These are phyloP conservation scores for Lenzites betulinus DNA, from an alignment of 768 basidiomycete genomes.

Conservation along the genomic window DNA sequence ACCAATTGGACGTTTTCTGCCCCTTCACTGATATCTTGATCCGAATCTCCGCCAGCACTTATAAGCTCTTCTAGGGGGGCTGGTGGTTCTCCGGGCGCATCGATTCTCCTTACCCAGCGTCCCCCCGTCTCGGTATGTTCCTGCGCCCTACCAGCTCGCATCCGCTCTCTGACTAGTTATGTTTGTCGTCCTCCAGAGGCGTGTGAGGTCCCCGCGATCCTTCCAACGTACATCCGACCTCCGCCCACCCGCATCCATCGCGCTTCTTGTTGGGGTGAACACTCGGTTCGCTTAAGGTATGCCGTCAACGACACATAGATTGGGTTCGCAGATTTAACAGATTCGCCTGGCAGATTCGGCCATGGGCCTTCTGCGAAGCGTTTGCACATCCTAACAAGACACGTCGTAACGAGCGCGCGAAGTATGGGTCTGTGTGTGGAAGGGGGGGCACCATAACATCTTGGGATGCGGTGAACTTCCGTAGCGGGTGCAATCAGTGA, in stretches of 20 bases:
- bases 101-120: conserved; percentile 21
- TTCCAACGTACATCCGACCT: conserved; percentile 54
- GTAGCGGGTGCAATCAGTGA: too few relatives aligned
- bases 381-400: conserved; percentile 68
- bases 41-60: conserved; percentile 25
- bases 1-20: conserved; percentile 5
- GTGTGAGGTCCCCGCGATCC: conserved; percentile 35
- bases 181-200: conserved; percentile 3
- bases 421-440: conserved; percentile 68
- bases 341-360: conserved; percentile 18
- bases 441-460: conserved; percentile 41
- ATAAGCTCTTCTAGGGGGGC: conserved; percentile 12
- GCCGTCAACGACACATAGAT: conserved; percentile 18
- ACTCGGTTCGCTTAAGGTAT: conserved; percentile 57
- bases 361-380: conserved; percentile 49
- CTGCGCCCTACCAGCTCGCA: conserved; percentile 8
- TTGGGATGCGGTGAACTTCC: not conserved
- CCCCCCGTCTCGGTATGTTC: conserved; percentile 19
- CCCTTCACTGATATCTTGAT: conserved; percentile 23
- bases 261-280: conserved; percentile 68
- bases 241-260: conserved; percentile 66
- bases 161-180: not conserved
- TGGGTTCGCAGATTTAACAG: conserved; percentile 22
- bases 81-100: conserved; percentile 13
- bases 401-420: conserved; percentile 74